A percentile compares a stretch with the other conserved stretches of the same genome.
Evolutionary conservation across 331 rosid species (phyloP).

Genomic region (Rosa hybrid): DNA sequence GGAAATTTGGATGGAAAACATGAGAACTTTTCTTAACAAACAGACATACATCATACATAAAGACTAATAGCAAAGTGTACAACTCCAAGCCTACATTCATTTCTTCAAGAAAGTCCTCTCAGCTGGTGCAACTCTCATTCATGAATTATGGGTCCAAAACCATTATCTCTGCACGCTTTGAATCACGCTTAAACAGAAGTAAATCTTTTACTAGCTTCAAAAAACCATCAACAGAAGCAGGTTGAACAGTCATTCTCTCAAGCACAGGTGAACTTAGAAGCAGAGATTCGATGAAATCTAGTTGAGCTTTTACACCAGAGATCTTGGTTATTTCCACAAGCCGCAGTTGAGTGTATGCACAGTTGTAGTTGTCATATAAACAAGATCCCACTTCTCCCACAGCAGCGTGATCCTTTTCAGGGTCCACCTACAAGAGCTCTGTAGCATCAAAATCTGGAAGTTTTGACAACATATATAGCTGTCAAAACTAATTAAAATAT

Average conservation of each 20-base stretch:
- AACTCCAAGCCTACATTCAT: not conserved
- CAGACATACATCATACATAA: not conserved
- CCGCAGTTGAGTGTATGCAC: conserved; percentile 34
- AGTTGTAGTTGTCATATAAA: not conserved
- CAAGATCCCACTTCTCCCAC: not conserved
- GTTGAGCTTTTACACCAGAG: conserved; percentile 42
- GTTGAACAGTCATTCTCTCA: conserved; percentile 1
- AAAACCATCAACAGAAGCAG: not conserved
- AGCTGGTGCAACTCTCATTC: not conserved
- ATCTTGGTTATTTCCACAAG: conserved; percentile 46
- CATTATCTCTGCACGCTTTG: conserved; percentile 44
- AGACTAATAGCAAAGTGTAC: not conserved
- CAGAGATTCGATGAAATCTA: conserved; percentile 47
- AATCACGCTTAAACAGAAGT: conserved; percentile 45
- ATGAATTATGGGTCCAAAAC: conserved; percentile 24
- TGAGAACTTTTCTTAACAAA: not conserved
- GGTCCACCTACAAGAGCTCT: not conserved
- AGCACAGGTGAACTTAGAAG: conserved; percentile 25
- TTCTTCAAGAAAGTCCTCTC: not conserved
- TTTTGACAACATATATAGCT: not conserved
- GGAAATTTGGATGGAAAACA: not conserved
- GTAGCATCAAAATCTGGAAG: not conserved
- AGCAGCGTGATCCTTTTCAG: not conserved
- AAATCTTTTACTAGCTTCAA: conserved; percentile 31
- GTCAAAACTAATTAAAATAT: not conserved